Evolutionary conservation across 1,284 basidiomycete species (phyloP), one percentile per base, ranked within the genome.

Genomic region (Athelia psychrophila): DNA sequence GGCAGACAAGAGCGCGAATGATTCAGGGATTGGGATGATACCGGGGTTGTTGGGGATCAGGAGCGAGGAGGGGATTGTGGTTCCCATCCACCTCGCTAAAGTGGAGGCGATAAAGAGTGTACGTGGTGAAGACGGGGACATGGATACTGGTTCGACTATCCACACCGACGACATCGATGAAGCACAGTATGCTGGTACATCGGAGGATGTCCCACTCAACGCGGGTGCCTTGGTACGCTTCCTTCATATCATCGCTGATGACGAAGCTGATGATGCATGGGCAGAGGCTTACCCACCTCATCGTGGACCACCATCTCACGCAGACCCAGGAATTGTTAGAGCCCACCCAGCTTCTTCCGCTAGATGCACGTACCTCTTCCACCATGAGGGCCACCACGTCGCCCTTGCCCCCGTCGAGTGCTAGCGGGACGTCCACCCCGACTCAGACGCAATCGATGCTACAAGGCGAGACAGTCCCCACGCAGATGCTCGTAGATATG

Each of bases 401-500:
- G 13, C 13, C 27, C 13, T 30, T 30, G 27, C 27, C 27, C 13
- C 27, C 27, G 5, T 30, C 27, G 27, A 30, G 27, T 30, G 27
- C 5, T 13, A 30, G 27, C 13, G 27, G 27, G 13, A 30, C 27
- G 27, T 30, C 27, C 13, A 30, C 27, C 27, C 27, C 27, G 13
- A 30, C 6, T 5, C 27, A 30, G 27, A 30, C 27, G 13, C 27
- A 30, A 30, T 13, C 27, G 27, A 30, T 13, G 27, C 13, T 30
- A 13, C 6, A 30, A 30, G 27, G 27, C 6, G 27, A 30, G 13
- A 30, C 27, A 30, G 27, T 30, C 27, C 27, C 77, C 51, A 76
- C 76, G 1, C 70, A 78, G 51, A 59, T 71, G 62, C 64, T 80
- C 23, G 69, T 71, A 53, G 69, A 76, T 48, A 63, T 75, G 47